Percentiles rank a stretch among this genome's conserved stretches.
These are phyloP conservation scores for Plasmodium cynomolgi DNA, from an alignment of 169 alveolate species.

Conservation along the genomic window DNA sequence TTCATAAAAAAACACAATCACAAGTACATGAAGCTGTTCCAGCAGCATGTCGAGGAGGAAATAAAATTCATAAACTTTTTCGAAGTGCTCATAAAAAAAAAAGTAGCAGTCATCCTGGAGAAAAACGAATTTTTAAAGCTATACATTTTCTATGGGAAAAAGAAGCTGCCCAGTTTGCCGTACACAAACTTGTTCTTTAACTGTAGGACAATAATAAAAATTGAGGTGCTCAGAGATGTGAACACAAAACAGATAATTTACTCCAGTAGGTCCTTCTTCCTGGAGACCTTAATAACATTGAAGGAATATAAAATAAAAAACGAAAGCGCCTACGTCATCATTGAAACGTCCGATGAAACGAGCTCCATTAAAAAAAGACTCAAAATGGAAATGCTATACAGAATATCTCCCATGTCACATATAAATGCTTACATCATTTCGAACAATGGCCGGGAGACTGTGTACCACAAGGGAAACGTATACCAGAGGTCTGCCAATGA, in stretches of 20 bases:
- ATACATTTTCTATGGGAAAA: constrained; percentile 59
- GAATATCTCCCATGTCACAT: constrained; percentile 64
- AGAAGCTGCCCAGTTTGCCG: constrained; percentile 25
- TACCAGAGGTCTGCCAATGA: constrained; percentile 69
- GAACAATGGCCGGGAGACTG: constrained; percentile 54
- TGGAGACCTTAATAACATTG: constrained; percentile 60
- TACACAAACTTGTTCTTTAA: constrained; percentile 37
- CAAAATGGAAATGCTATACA: constrained; percentile 57
- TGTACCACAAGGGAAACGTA: constrained; percentile 58
- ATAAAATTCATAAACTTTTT: constrained; percentile 53
- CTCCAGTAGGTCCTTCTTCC: constrained; percentile 66
- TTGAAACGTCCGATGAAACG: constrained; percentile 56
- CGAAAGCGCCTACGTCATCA: constrained; percentile 55
- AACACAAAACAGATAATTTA: constrained; percentile 57
- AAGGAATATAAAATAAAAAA: constrained; percentile 59
- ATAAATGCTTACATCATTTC: constrained; percentile 61
- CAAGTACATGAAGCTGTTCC: constrained; percentile 49
- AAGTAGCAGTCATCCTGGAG: constrained; percentile 28
- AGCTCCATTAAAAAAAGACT: constrained; percentile 56
- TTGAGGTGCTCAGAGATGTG: constrained; percentile 60
- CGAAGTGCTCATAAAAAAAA: constrained; percentile 27
- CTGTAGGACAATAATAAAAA: constrained; percentile 63
- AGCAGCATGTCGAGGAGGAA: constrained; percentile 34
- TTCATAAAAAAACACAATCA: constrained; percentile 31
- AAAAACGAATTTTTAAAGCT: constrained; percentile 44